Conservation (phyloP, 768 basidiomycete genomes). For the Hericium coralloides region DNA sequence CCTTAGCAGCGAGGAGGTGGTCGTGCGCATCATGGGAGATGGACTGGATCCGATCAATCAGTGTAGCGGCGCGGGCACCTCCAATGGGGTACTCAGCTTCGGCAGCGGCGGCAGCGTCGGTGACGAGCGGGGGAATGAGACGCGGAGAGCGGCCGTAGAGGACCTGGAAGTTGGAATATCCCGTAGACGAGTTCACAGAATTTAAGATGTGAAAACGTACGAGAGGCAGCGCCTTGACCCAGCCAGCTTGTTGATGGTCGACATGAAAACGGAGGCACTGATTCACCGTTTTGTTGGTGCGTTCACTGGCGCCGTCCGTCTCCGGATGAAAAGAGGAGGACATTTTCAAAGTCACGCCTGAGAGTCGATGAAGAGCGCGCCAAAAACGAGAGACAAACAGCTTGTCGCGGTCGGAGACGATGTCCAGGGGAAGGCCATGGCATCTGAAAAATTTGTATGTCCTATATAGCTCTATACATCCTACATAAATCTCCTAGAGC, state of each 20-base stretch:
- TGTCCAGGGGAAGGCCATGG: neutral
- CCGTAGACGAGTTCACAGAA: neutral
- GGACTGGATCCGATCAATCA: neutral
- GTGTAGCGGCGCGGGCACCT: neutral
- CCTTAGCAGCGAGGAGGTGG: neutral
- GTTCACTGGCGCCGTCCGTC: neutral
- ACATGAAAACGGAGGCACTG: neutral
- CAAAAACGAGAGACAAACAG: neutral
- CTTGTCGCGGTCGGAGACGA: constrained; percentile 15
- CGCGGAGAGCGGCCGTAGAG: neutral
- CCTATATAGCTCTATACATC: too few relatives aligned
- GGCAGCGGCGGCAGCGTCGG: neutral
- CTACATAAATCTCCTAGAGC: too few relatives aligned
- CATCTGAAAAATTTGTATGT: too few relatives aligned
- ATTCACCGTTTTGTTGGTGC: neutral
- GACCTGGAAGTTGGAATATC: neutral
- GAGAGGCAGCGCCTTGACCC: neutral
- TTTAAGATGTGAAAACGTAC: neutral
- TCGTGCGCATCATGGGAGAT: neutral
- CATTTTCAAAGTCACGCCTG: neutral
- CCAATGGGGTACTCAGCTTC: too few relatives aligned
- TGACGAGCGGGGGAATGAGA: neutral
- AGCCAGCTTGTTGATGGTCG: neutral
- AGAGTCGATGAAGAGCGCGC: neutral
- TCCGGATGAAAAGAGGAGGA: neutral